phyloP scores from a whole-genome alignment of 371 early-diverging fungal genomes.

The Chytridium lagenaria region DNA sequence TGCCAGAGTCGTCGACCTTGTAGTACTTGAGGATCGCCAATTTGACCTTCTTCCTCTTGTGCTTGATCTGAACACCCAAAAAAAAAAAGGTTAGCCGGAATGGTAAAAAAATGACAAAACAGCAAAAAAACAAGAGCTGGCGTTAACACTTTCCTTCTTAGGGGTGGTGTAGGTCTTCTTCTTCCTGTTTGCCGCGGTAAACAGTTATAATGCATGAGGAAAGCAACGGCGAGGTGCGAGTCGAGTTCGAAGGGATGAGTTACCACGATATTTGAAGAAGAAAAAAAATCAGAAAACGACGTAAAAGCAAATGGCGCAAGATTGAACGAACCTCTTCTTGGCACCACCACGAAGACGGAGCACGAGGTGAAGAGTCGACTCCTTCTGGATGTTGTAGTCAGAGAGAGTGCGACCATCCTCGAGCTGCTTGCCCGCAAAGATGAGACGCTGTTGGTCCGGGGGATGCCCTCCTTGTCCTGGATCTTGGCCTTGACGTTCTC shows the following conservation, averaged over 20 bases:
- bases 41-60: constrained; percentile 98
- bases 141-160: no score
- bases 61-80: constrained; percentile 63
- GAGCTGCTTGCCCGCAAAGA: constrained; percentile 98
- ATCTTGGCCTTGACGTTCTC: constrained; percentile 97
- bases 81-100: not conserved
- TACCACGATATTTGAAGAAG: no score
- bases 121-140: no score
- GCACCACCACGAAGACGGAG: constrained; percentile 87
- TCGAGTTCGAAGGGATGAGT: no score
- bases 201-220: no score
- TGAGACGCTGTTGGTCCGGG: constrained; percentile 93
- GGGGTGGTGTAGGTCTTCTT: constrained; percentile 96
- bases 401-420: constrained; percentile 88
- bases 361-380: constrained; percentile 79
- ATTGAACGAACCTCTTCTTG: constrained; percentile 89
- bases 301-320: not conserved
- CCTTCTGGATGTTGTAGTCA: constrained; percentile 67
- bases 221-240: no score
- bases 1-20: constrained; percentile 96
- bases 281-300: not conserved
- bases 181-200: no score
- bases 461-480: constrained; percentile 97
- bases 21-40: constrained; percentile 96
- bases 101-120: not conserved